These are phyloP conservation scores for Lipomyces yamadae DNA, from an alignment of 805 yeast species.

Conservation along the genomic window DNA sequence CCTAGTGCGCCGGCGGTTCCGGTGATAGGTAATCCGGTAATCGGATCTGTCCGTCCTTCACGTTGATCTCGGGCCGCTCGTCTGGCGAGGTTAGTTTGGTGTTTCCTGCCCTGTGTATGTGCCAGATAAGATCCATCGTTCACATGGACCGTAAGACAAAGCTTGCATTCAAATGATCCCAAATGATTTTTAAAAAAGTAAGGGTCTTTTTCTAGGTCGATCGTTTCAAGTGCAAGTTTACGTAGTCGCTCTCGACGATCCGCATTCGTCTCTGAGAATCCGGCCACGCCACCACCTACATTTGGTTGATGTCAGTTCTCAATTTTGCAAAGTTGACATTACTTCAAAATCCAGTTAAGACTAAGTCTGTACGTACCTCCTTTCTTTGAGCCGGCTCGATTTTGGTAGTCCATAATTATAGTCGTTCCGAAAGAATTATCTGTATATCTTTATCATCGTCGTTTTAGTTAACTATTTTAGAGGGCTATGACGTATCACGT, in stretches of 20 bases:
- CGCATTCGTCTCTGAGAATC: slow-evolving; percentile 67
- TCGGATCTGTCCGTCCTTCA: slow-evolving; percentile 37
- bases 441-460: background rate
- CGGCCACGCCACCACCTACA: slow-evolving; percentile 81
- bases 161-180: slow-evolving; percentile 82
- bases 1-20: slow-evolving; percentile 33
- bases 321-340: background rate
- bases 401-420: slow-evolving; percentile 79
- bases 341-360: background rate
- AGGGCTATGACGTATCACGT: background rate
- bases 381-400: slow-evolving; percentile 85
- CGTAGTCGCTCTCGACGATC: slow-evolving; percentile 71
- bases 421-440: background rate
- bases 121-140: slow-evolving; percentile 80
- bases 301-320: background rate
- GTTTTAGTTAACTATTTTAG: background rate
- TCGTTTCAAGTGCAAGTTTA: slow-evolving; percentile 57
- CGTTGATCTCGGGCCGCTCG: slow-evolving; percentile 49
- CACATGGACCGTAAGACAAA: slow-evolving; percentile 82
- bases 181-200: slow-evolving; percentile 81
- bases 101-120: slow-evolving; percentile 85
- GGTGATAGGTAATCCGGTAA: slow-evolving; percentile 19
- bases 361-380: slow-evolving; percentile 52
- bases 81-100: slow-evolving; percentile 70
- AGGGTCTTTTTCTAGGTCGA: slow-evolving; percentile 63